Evolutionary conservation across 352 stramenopile genomes (phyloP).

Genomic region (Phytopythium kandeliae): DNA sequence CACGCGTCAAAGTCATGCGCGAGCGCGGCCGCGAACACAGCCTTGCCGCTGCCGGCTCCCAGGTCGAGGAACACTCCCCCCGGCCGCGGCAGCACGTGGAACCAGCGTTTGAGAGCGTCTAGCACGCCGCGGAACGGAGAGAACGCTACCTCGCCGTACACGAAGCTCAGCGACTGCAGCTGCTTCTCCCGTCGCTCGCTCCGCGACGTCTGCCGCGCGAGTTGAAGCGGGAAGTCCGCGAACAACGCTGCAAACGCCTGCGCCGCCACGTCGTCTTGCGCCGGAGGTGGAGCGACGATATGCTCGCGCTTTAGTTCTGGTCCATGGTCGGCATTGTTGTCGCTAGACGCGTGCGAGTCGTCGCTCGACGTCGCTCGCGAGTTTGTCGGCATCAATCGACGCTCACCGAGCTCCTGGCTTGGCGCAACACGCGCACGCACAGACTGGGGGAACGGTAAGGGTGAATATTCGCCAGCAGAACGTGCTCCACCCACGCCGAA

Average conservation of each 20-base stretch:
- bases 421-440: too few species aligned
- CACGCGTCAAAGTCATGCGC: slow-evolving; percentile 83
- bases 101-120: slow-evolving; percentile 49
- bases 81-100: slow-evolving; percentile 52
- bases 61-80: slow-evolving; percentile 86
- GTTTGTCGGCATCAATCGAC: too few species aligned
- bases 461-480: too few species aligned
- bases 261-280: neutral
- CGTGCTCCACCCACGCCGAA: too few species aligned
- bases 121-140: slow-evolving; percentile 63
- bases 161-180: slow-evolving; percentile 63
- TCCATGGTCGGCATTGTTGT: too few species aligned
- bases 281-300: neutral
- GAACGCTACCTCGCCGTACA: slow-evolving; percentile 90
- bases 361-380: too few species aligned
- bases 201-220: slow-evolving; percentile 24
- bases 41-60: slow-evolving; percentile 83
- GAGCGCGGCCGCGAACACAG: slow-evolving; percentile 80
- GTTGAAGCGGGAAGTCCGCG: slow-evolving; percentile 28
- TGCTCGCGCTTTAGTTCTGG: too few species aligned
- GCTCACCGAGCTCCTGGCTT: too few species aligned
- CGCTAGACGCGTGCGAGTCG: too few species aligned
- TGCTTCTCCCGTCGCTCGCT: slow-evolving; percentile 44
- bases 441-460: too few species aligned
- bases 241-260: slow-evolving; percentile 48